Conservation (phyloP, 2,329 filamentous ascomycete genomes). For the Monosporascus sp. region DNA sequence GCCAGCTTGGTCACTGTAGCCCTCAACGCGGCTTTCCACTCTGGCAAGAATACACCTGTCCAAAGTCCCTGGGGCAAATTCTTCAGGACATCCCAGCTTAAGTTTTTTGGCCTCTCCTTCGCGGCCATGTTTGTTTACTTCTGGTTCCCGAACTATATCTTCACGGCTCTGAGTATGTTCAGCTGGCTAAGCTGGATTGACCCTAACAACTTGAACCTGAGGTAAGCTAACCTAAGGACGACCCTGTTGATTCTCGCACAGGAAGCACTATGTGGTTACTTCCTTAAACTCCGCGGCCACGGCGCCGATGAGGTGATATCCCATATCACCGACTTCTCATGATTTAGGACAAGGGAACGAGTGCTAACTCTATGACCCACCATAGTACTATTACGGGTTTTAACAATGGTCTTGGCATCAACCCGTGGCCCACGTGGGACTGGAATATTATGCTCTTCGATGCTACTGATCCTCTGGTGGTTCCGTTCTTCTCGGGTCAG, state of each 20-base stretch:
- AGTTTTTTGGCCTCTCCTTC: conserved; percentile 40
- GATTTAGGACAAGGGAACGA: background rate
- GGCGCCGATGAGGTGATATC: background rate
- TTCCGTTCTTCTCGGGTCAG: conserved; percentile 2
- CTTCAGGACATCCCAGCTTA: conserved; percentile 38
- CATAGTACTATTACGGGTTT: conserved; percentile 24
- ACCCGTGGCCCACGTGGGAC: conserved; percentile 35
- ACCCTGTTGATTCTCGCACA: background rate
- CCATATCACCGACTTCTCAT: background rate
- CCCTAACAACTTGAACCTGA: conserved; percentile 27
- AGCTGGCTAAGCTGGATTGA: conserved; percentile 51
- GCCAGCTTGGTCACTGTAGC: conserved; percentile 41
- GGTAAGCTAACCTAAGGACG: background rate
- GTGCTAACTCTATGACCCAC: background rate
- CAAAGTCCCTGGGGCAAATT: conserved; percentile 35
- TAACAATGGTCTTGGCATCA: conserved; percentile 29
- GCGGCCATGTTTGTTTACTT: conserved; percentile 45
- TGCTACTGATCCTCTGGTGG: conserved; percentile 14
- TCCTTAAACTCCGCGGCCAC: background rate
- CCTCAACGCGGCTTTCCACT: conserved; percentile 43
- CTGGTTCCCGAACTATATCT: conserved; percentile 47
- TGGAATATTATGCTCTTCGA: conserved; percentile 29
- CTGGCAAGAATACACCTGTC: conserved; percentile 30
- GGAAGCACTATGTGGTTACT: background rate
- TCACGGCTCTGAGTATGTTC: conserved; percentile 40